Evolutionary conservation across 2,329 filamentous ascomycete genomes (phyloP).

Genomic region (Aureobasidium leucospermi): DNA sequence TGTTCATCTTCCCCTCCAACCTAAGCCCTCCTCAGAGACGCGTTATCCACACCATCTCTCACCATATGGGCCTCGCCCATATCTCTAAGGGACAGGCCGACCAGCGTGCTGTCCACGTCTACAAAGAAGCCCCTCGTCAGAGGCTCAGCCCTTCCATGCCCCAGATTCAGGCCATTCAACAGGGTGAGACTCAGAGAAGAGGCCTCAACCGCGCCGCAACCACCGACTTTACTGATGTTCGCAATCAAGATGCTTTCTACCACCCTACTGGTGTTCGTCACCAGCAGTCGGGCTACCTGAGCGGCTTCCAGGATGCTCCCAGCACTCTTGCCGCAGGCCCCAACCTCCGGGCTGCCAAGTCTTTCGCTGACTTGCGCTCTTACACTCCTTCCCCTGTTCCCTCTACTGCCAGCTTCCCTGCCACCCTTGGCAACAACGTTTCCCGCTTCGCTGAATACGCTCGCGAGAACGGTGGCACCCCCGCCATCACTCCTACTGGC

Average conservation of each 20-base stretch:
- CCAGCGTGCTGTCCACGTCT: slow-evolving; percentile 83
- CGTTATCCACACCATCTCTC: slow-evolving; percentile 86
- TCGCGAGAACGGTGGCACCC: slow-evolving; percentile 52
- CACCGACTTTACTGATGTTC: slow-evolving; percentile 84
- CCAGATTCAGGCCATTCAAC: slow-evolving; percentile 59
- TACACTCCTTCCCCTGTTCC: slow-evolving; percentile 90
- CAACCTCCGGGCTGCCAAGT: slow-evolving; percentile 88
- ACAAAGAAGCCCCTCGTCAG: slow-evolving; percentile 57
- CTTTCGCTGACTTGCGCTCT: slow-evolving; percentile 88
- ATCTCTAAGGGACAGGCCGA: slow-evolving; percentile 83
- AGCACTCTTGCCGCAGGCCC: slow-evolving; percentile 59
- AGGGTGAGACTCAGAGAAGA: slow-evolving; percentile 67
- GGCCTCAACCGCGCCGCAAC: slow-evolving; percentile 91
- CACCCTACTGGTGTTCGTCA: slow-evolving; percentile 62
- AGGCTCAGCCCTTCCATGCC: slow-evolving; percentile 54
- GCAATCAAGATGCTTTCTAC: slow-evolving; percentile 67
- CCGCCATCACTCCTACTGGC: slow-evolving; percentile 57
- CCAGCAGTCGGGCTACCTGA: slow-evolving; percentile 73
- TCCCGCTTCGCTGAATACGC: slow-evolving; percentile 55
- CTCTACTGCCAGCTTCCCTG: slow-evolving; percentile 81
- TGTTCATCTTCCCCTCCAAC: slow-evolving; percentile 73
- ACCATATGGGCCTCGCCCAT: slow-evolving; percentile 89
- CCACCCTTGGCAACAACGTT: slow-evolving; percentile 56
- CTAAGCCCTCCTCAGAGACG: slow-evolving; percentile 78
- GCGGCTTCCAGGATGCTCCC: slow-evolving; percentile 67